phyloP scores from a whole-genome alignment of 495 filamentous ascomycete species.

The Amorphotheca resinae region DNA sequence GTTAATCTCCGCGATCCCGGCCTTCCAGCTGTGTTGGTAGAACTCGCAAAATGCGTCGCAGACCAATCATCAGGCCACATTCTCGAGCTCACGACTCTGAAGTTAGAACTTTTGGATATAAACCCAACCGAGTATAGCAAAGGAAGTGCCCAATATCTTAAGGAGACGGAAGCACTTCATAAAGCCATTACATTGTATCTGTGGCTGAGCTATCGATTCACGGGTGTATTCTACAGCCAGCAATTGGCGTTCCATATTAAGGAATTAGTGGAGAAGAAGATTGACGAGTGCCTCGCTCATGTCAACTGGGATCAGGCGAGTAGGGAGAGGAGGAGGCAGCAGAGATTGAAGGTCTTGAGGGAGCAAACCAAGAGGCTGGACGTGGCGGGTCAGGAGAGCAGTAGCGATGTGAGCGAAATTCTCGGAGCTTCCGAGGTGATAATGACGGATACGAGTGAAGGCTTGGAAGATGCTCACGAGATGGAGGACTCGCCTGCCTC shows the following conservation, averaged over 20 bases:
- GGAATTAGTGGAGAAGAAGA: constrained; percentile 60
- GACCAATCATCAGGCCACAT: constrained; percentile 48
- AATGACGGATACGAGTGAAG: neutral
- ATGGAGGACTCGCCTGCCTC: neutral
- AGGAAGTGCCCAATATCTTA: constrained; percentile 39
- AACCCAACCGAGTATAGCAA: constrained; percentile 23
- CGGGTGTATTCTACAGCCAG: constrained; percentile 69
- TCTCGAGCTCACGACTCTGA: constrained; percentile 48
- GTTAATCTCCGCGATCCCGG: constrained; percentile 26
- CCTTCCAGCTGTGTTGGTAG: constrained; percentile 32
- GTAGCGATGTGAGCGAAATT: neutral
- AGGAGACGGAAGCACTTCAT: constrained; percentile 61
- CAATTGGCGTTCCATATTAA: constrained; percentile 72
- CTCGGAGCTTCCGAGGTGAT: neutral
- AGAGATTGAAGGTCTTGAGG: neutral
- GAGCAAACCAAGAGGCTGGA: no score
- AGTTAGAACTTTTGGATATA: constrained; percentile 54
- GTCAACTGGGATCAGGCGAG: neutral
- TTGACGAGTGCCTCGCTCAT: constrained; percentile 48
- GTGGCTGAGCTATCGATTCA: constrained; percentile 66
- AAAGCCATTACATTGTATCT: constrained; percentile 72
- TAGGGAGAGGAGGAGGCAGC: neutral
- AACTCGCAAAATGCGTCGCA: constrained; percentile 56
- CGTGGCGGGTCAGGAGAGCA: neutral
- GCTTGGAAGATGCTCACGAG: neutral